Evolutionary conservation across 441 rosid species (phyloP).

Genomic region (Pelargonium cotyledonis): DNA sequence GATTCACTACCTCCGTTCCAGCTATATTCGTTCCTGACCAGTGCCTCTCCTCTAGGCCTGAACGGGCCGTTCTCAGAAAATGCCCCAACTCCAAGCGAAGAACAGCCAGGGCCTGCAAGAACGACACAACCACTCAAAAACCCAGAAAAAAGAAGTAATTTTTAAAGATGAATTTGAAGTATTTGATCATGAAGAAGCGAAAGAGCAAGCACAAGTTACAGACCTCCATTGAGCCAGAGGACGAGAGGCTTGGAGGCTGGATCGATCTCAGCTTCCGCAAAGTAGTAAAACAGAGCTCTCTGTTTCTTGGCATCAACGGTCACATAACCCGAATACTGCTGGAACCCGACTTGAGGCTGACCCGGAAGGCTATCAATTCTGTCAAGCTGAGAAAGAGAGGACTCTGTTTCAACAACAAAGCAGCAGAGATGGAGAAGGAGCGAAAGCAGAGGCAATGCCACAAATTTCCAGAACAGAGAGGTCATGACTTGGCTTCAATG

Average conservation of each 20-base stretch:
- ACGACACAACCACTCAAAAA: not conserved
- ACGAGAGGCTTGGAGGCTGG: constrained; percentile 81
- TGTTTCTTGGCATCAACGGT: constrained; percentile 58
- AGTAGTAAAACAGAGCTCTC: constrained; percentile 84
- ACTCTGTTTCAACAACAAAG: constrained; percentile 25
- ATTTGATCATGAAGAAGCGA: not conserved
- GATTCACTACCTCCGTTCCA: constrained; percentile 64
- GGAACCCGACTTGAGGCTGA: constrained; percentile 70
- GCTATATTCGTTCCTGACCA: constrained; percentile 72
- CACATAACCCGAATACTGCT: constrained; percentile 84
- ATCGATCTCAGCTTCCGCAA: constrained; percentile 71
- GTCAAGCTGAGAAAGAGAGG: constrained; percentile 39
- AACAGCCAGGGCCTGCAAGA: constrained; percentile 81
- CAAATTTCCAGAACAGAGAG: constrained; percentile 31
- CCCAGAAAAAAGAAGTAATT: constrained; percentile 1
- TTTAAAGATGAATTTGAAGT: not conserved
- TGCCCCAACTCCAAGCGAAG: constrained; percentile 93
- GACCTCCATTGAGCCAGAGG: constrained; percentile 97
- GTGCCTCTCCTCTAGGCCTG: constrained; percentile 65
- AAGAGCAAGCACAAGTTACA: not conserved
- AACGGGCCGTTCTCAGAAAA: constrained; percentile 94
- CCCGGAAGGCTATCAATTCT: constrained; percentile 56
- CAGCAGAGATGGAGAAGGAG: constrained; percentile 27
- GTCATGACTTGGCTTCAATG: constrained; percentile 24
- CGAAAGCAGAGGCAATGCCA: constrained; percentile 37